Base-by-base conservation (phyloP, 306 rosid genomes). In the Pyrus pyrifolia region DNA sequence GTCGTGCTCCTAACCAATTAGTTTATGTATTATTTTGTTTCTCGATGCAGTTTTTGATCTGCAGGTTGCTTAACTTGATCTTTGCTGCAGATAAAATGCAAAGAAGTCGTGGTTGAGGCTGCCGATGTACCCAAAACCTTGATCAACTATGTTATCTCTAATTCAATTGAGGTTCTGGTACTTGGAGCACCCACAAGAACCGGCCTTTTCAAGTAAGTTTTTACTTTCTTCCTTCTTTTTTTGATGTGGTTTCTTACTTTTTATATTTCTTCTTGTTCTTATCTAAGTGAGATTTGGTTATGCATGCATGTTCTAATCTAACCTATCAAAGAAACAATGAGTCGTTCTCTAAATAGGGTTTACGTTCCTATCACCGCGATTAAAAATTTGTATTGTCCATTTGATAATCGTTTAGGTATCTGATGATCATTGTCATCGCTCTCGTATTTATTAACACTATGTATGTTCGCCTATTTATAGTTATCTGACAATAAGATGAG, bases 141-240 rank as follows among this genome's bases (percentile, higher is more conserved):
- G 78, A 76, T 82, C 60, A 87, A 87, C 73, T 79, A 87, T 13
- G 68, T 87, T 76, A 8, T 77, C 11, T 6, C 76, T 10, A 72
- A 86, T 72, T 66, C 83, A 25, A 80, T 92, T 68, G 96, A 90
- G 77, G 72, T 89, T 85, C n/a, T 94, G 71, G 95, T 90, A 8
- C 88, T 94, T 29, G 98, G 98, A 40, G 87, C 94, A 55, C 71
- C 98, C 73, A 84, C 97, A 71, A 88, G 84, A 83, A 67, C 68
- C 45, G 86, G 96, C 57, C 65, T 94, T 76, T 86, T 90, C 30
- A 92, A 82, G 98, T 91, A 60, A 58, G 10, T 1, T 21, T 6
- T 60, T 40, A 3, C 45, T 40, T 9, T 40, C 12, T 40, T 40
- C 45, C 12, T 40, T 40, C 12, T 40, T 40, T 40, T 40, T 35